Evolutionary conservation across 2,329 filamentous ascomycete genomes (phyloP), one percentile per base, ranked within the genome.

Genomic region (Pochonia chlamydosporia): DNA sequence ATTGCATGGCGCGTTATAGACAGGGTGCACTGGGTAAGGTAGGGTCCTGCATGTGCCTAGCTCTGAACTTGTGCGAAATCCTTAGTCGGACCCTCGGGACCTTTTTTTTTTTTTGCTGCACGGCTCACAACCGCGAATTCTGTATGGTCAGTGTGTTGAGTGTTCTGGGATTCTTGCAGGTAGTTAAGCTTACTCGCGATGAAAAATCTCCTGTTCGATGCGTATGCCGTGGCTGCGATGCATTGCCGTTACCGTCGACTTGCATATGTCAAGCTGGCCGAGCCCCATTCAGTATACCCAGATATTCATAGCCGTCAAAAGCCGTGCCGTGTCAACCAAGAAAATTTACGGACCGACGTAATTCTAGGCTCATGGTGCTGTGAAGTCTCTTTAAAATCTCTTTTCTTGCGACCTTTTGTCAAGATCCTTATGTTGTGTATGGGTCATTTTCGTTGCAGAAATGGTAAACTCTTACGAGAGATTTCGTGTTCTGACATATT

Each of bases 231-330:
- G n/a, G 35, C 35, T 39, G 14, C 20, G 11, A 23, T 23, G 35
- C 20, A 14, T 21, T 39, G 35, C 35, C 20, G 9, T 39, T 39
- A 10, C 18, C n/a, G 35, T 39, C 18, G 35, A 23, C 35, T 10
- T 39, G 35, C 43, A 39, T 37, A 37, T 18, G 31, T 35, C 31
- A 28, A 37, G 30, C 18, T 37, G 31, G 31, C 28, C 30, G 16
- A 25, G 31, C 30, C 23, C 9, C 30, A 11, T 21, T 25, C 42
- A 14, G 42, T 7, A 31, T 13, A n/a, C n/a, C n/a, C n/a, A n/a
- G n/a, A n/a, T n/a, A n/a, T n/a, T n/a, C 37, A 40, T 10, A 46
- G 44, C 44, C 44, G 44, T 46, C 20, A 20, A 46, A 40, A 46
- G 44, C 36, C 44, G 44, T 46, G 44, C 36, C 43, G 37, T 41